phyloP scores from a whole-genome alignment of 768 basidiomycete species.

The Hypholoma sublateritium region DNA sequence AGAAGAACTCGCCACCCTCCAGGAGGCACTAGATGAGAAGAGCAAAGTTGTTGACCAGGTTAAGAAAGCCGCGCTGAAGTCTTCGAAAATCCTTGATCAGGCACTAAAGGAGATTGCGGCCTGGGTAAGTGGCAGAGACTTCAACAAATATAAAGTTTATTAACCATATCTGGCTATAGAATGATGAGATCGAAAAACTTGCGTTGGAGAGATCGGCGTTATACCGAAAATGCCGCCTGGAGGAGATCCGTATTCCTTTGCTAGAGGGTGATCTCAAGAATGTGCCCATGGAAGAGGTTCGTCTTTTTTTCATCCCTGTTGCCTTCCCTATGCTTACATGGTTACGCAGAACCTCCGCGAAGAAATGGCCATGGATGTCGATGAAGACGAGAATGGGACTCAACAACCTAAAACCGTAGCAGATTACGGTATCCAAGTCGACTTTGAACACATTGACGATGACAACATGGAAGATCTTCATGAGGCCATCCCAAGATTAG shows the following conservation, averaged over 20 bases:
- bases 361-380: conserved; percentile 89
- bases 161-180: conserved; percentile 14
- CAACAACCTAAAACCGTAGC: conserved; percentile 70
- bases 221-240: conserved; percentile 91
- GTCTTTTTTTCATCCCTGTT: conserved; percentile 8
- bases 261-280: conserved; percentile 73
- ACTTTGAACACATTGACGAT: conserved; percentile 77
- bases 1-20: conserved; percentile 59
- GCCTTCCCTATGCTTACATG: not conserved
- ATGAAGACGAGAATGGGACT: conserved; percentile 82
- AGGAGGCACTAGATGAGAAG: conserved; percentile 70
- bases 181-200: conserved; percentile 87
- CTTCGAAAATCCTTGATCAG: conserved; percentile 78
- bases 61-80: conserved; percentile 68
- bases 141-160: not conserved
- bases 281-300: conserved; percentile 94
- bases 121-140: conserved; percentile 46
- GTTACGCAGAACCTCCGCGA: conserved; percentile 68
- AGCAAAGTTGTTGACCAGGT: conserved; percentile 73
- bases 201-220: conserved; percentile 82
- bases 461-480: conserved; percentile 69
- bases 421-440: conserved; percentile 88
- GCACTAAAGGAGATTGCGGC: conserved; percentile 87
- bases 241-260: conserved; percentile 86
- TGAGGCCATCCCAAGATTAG: conserved; percentile 69